These are phyloP conservation scores for Naumovozyma castellii DNA, from an alignment of 805 yeast genomes.

Conservation along the genomic window DNA sequence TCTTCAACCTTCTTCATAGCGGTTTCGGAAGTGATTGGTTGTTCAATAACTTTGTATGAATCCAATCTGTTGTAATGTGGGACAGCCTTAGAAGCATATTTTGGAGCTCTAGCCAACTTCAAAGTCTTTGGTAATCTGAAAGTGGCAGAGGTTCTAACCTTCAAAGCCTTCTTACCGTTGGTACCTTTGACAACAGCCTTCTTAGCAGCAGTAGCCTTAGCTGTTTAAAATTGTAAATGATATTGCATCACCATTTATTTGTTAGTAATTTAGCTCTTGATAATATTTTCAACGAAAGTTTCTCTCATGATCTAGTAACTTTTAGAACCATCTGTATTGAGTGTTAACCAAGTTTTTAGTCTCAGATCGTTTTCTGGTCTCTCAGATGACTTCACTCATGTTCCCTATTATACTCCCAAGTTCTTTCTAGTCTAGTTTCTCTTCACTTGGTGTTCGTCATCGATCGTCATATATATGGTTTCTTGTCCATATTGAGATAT, in stretches of 20 bases:
- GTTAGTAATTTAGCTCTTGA: slow-evolving; percentile 5
- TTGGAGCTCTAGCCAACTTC: slow-evolving; percentile 87
- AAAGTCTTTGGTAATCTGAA: slow-evolving; percentile 98
- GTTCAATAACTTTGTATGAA: slow-evolving; percentile 85
- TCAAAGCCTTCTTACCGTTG: slow-evolving; percentile 78
- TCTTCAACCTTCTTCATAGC: slow-evolving; percentile 99
- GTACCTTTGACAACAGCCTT: slow-evolving; percentile 98
- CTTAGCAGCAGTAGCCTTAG: slow-evolving; percentile 95
- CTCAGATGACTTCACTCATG: too few species aligned
- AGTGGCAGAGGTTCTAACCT: slow-evolving; percentile 90
- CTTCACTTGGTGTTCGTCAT: too few species aligned
- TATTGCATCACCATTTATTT: background rate
- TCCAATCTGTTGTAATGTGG: slow-evolving; percentile 97
- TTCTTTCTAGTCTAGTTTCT: too few species aligned
- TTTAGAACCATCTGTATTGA: too few species aligned
- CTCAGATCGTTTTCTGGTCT: too few species aligned
- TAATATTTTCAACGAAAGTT: too few species aligned
- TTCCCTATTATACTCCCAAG: too few species aligned
- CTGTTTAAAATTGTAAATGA: slow-evolving; percentile 18
- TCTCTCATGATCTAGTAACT: too few species aligned
- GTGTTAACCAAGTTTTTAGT: too few species aligned
- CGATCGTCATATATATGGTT: too few species aligned
- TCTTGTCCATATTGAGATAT: too few species aligned
- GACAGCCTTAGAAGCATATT: slow-evolving; percentile 89
- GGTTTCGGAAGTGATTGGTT: slow-evolving; percentile 95